Conservation (phyloP, 192 early-diverging fungal genomes). For the Dissophora globulifera region DNA sequence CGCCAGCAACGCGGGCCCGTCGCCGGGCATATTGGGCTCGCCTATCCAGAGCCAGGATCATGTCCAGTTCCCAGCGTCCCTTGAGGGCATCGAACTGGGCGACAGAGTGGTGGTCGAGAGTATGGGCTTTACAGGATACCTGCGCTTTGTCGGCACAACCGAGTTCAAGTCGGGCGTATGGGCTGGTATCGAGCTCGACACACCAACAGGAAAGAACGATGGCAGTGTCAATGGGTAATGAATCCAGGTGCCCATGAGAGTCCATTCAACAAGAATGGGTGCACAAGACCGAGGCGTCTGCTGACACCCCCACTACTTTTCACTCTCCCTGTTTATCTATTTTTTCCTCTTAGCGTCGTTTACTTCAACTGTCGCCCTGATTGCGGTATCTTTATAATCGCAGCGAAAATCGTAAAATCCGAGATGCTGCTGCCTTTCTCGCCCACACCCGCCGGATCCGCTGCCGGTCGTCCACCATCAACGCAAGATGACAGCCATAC, state of each 20-base stretch:
- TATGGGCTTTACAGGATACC: slow-evolving; percentile 71
- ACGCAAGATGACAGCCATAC: slow-evolving; percentile 21
- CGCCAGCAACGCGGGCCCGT: neutral
- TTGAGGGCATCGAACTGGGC: slow-evolving; percentile 51
- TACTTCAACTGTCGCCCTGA: slow-evolving; percentile 79
- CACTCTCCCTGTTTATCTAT: neutral
- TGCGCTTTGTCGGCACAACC: slow-evolving; percentile 79
- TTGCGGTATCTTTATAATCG: slow-evolving; percentile 78
- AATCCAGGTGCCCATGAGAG: neutral
- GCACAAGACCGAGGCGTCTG: neutral
- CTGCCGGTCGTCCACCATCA: slow-evolving; percentile 13
- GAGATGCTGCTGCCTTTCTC: slow-evolving; percentile 18
- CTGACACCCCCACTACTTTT: too few relatives aligned
- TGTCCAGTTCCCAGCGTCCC: slow-evolving; percentile 37
- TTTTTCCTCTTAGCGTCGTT: slow-evolving; percentile 53
- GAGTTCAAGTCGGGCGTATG: slow-evolving; percentile 79
- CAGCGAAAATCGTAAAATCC: slow-evolving; percentile 63
- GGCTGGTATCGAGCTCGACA: slow-evolving; percentile 85
- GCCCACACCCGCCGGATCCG: slow-evolving; percentile 6
- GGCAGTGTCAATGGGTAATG: slow-evolving; percentile 76
- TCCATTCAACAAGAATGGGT: neutral
- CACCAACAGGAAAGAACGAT: slow-evolving; percentile 79
- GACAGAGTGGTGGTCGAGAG: slow-evolving; percentile 73
- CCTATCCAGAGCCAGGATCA: slow-evolving; percentile 6
- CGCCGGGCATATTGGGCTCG: slow-evolving; percentile 5